Percentiles rank a stretch among this genome's conserved stretches.
Evolutionary conservation across 2,329 filamentous ascomycete species (phyloP).

Genomic region (Didymella segeticola): DNA sequence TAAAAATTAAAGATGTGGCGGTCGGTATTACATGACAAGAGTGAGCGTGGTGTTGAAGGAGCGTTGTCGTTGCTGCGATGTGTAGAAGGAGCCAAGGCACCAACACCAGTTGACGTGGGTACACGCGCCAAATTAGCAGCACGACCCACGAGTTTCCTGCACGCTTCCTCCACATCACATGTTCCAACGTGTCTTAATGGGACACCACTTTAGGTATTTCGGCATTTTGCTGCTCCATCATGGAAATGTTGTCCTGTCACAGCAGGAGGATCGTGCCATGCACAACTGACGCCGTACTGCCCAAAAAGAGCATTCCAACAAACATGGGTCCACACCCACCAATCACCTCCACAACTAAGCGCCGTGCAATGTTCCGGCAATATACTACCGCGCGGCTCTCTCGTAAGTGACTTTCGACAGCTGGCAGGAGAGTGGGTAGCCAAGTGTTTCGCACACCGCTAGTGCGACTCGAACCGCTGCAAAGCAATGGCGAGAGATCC

Average conservation of each 20-base stretch:
- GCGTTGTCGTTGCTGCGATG: constrained; percentile 15
- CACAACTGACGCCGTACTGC: neutral
- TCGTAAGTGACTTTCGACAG: neutral
- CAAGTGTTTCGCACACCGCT: constrained; percentile 12
- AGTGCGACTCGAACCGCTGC: constrained; percentile 16
- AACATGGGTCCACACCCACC: neutral
- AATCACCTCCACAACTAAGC: neutral
- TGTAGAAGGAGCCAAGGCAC: constrained; percentile 27
- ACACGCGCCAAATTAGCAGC: constrained; percentile 22
- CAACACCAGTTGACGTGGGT: constrained; percentile 18
- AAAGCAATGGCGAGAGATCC: constrained; percentile 1
- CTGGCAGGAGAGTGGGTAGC: constrained; percentile 2
- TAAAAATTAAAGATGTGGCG: constrained; percentile 33
- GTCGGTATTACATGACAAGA: constrained; percentile 27
- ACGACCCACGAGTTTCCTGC: constrained; percentile 25
- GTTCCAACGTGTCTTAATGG: neutral
- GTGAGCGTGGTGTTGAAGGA: constrained; percentile 21
- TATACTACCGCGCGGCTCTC: constrained; percentile 3
- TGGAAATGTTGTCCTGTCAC: neutral
- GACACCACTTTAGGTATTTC: neutral
- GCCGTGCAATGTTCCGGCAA: constrained; percentile 4
- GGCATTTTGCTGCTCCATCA: neutral
- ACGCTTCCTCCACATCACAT: constrained; percentile 1
- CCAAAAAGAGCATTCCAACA: neutral
- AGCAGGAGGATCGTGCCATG: neutral